Base-by-base conservation (phyloP, 768 basidiomycete genomes). In the Pulveroboletus sp. region DNA sequence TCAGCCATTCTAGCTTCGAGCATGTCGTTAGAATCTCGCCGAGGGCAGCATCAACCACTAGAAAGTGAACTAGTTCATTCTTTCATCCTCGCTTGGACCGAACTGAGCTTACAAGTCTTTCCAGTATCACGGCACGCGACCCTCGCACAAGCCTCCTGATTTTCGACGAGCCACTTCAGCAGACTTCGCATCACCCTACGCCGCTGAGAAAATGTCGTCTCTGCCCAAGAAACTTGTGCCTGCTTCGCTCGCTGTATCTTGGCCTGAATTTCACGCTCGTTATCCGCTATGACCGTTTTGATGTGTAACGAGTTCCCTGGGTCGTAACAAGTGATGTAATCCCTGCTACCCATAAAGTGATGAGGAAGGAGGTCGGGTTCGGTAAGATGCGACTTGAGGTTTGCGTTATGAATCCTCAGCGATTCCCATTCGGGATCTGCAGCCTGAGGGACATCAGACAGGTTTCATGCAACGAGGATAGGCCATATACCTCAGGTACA, bases 1-100 rank as follows among this genome's bases (percentile, higher is more conserved):
- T 78, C 15, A 97, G 64, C 89, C 89, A 98, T 57, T 95, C 89
- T 70, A 97, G 74, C 67, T 99, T 99, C 10, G 90, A 88, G 62
- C 90, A 89, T 0, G 93, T 96, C n/a, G 89, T 89, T 38, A 99
- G 62, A 56, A 98, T 88, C 69, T 99, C 96, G 32, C 96, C 96
- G 36, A 99, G 76, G 2, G 89, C 86, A 30, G 94, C 93, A 59
- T 98, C 95, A 52, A 98, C 76, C 66, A 94, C 94, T 96, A 45
- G 24, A 21, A 21, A 52, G 11, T 5, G 32, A 49, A 47, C 9
- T 12, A 21, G n/a, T 45, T 54, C 33, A 52, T 39, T 43, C 39
- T 47, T 42, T 5, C 21, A 0, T 26, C 37, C 37, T 24, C 37
- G 36, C 15, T 30, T 43, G 28, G 43, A 49, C 27, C 0, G 6